A percentile compares a stretch with the other conserved stretches of the same genome.
phyloP scores from a whole-genome alignment of 306 rosid species.

The Oemleria cerasiformis region DNA sequence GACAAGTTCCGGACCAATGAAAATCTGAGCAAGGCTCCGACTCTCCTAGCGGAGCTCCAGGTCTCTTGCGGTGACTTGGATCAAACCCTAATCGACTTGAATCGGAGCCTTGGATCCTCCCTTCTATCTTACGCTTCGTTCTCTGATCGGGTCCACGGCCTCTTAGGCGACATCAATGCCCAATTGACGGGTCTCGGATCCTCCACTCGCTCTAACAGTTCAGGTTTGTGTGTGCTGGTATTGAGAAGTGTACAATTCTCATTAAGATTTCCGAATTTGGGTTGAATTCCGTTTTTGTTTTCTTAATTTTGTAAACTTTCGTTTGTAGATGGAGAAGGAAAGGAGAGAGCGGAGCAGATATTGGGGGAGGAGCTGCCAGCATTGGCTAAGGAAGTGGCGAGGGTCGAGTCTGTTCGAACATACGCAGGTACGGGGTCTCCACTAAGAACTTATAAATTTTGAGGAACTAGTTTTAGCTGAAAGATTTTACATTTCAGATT shows the following conservation, averaged over 20 bases:
- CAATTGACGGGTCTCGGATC: slow-evolving; percentile 44
- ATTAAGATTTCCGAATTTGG: slow-evolving; percentile 10
- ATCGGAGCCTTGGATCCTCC: slow-evolving; percentile 51
- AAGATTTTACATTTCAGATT: neutral
- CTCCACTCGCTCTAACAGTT: slow-evolving; percentile 39
- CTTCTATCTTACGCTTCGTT: slow-evolving; percentile 57
- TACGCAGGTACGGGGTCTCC: slow-evolving; percentile 59
- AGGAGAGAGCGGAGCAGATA: slow-evolving; percentile 42
- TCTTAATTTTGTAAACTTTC: neutral
- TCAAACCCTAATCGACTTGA: slow-evolving; percentile 50
- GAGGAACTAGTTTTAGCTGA: neutral
- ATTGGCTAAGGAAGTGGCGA: slow-evolving; percentile 89
- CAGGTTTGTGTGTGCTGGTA: neutral
- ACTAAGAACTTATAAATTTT: neutral
- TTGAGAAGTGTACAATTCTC: slow-evolving; percentile 20
- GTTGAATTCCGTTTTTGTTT: neutral
- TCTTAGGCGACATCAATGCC: slow-evolving; percentile 36
- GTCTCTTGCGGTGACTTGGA: slow-evolving; percentile 58
- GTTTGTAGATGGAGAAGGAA: slow-evolving; percentile 42
- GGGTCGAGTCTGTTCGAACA: slow-evolving; percentile 73
- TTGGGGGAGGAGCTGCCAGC: slow-evolving; percentile 83
- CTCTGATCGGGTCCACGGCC: slow-evolving; percentile 50
- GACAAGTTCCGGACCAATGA: slow-evolving; percentile 35
- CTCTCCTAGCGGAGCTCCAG: slow-evolving; percentile 55
- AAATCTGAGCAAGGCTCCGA: slow-evolving; percentile 39